Evolutionary conservation across 352 stramenopile genomes (phyloP).

Genomic region (Globisporangium alternatum): DNA sequence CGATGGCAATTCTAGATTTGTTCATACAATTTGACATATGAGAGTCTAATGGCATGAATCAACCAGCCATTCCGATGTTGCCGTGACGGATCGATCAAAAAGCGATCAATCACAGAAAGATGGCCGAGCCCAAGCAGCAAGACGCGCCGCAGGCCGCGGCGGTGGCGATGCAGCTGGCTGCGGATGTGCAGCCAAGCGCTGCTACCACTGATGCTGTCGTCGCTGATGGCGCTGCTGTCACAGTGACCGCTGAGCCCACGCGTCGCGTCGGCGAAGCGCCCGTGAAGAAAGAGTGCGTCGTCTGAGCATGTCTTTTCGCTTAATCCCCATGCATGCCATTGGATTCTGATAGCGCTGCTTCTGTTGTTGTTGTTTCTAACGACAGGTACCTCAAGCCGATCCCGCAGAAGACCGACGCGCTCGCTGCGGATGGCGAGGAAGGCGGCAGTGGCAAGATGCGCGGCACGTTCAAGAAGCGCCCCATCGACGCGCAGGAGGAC

Average conservation of each 20-base stretch:
- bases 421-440: slow-evolving; percentile 12
- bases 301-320: background rate
- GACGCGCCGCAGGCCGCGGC: background rate
- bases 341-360: background rate
- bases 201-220: background rate
- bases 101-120: background rate
- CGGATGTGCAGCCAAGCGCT: background rate
- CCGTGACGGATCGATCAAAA: background rate
- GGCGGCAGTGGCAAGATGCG: slow-evolving; percentile 27
- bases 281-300: slow-evolving; percentile 44
- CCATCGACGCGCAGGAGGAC: slow-evolving; percentile 58
- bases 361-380: background rate
- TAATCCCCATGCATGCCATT: background rate
- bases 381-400: slow-evolving; percentile 65
- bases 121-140: slow-evolving; percentile 2
- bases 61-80: slow-evolving; percentile 6
- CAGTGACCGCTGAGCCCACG: background rate
- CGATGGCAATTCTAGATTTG: background rate
- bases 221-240: no score
- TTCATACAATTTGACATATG: background rate
- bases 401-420: slow-evolving; percentile 22
- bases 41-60: background rate
- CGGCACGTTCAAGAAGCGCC: slow-evolving; percentile 87
- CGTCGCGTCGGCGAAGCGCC: slow-evolving; percentile 31
- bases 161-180: background rate